Evolutionary conservation across 1,139 yeast genomes (phyloP), one percentile per base, ranked within the genome.

Genomic region (Blastobotrys indianensis): DNA sequence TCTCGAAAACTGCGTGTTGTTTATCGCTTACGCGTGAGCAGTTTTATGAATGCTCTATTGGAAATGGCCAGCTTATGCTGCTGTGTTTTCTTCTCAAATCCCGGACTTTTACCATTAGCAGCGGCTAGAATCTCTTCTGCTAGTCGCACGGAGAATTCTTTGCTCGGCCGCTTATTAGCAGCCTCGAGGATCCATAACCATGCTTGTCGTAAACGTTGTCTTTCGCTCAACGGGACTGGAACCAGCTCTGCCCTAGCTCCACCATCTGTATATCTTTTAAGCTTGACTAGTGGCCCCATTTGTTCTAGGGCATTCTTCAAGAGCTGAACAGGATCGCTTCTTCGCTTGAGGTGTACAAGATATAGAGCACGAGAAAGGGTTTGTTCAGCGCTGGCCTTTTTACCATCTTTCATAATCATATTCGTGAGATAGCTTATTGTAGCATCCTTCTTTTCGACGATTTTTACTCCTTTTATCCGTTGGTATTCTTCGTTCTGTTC

Each of bases 351-450:
- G 65, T 85, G 80, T 12, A 92, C 82, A 47, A 90, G 72, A 61
- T 88, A 88, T 47, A 92, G 72, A 1, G 97, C 95, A 61, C 83
- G 77, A 47, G 83, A 76, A 52, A 94, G 74, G 45, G 76, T 73
- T 58, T 76, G 82, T 62, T 82, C 84, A 1, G 98, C 97, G 45
- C 75, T 71, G 45, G 87, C 79, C 65, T 90, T 92, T 65, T 82
- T 81, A 42, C 99, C 99, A 61, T 86, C 82, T 61, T 87, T 80
- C 98, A 94, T 94, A 50, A 92, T 80, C 68, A 88, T 75, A 63
- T 90, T 87, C 47, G 86, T 81, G 58, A 92, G 77, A 56, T 85
- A 85, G 45, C 82, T 80, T 45, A 92, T 74, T 30, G 82, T 77
- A 12, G 85, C 83, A 56, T 90, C 95, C 32, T 71, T 68, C 56